A percentile compares a stretch with the other conserved stretches of the same genome.
Conservation (phyloP, 2,329 filamentous ascomycete genomes). For the Knufia fluminis region DNA sequence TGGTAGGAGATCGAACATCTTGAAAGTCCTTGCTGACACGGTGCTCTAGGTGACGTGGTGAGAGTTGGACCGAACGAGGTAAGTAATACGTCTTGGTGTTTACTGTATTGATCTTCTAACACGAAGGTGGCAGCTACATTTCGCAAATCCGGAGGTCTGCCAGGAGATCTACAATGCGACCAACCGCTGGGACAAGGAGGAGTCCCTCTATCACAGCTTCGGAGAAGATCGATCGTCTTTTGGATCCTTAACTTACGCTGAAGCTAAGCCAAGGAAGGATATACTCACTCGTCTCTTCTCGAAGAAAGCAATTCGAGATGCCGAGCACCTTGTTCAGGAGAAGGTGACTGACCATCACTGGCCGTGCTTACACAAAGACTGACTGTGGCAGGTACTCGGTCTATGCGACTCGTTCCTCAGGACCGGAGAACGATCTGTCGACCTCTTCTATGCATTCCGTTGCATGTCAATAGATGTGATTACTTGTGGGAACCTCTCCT, state of each 20-base stretch:
- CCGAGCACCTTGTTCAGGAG: slow-evolving; percentile 17
- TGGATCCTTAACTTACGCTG: slow-evolving; percentile 16
- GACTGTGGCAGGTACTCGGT: background rate
- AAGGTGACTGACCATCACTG: slow-evolving; percentile 5
- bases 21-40: background rate
- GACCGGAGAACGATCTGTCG: slow-evolving; percentile 10
- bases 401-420: slow-evolving; percentile 14
- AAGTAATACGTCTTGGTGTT: no score
- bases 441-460: slow-evolving; percentile 19
- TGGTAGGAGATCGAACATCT: slow-evolving; percentile 11
- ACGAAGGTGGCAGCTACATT: slow-evolving; percentile 17
- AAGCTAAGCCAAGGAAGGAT: slow-evolving; percentile 22
- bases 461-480: slow-evolving; percentile 24
- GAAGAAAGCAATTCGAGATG: slow-evolving; percentile 14
- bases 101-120: background rate
- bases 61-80: slow-evolving; percentile 22
- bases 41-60: slow-evolving; percentile 19
- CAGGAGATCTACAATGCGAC: slow-evolving; percentile 20
- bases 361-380: background rate
- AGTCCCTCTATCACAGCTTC: slow-evolving; percentile 21
- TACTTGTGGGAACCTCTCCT: slow-evolving; percentile 8
- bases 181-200: slow-evolving; percentile 22
- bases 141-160: slow-evolving; percentile 18
- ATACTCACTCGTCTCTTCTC: slow-evolving; percentile 19
- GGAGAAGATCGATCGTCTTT: slow-evolving; percentile 21